phyloP scores from a whole-genome alignment of 2,329 filamentous ascomycete genomes.

The Talaromyces sp. region DNA sequence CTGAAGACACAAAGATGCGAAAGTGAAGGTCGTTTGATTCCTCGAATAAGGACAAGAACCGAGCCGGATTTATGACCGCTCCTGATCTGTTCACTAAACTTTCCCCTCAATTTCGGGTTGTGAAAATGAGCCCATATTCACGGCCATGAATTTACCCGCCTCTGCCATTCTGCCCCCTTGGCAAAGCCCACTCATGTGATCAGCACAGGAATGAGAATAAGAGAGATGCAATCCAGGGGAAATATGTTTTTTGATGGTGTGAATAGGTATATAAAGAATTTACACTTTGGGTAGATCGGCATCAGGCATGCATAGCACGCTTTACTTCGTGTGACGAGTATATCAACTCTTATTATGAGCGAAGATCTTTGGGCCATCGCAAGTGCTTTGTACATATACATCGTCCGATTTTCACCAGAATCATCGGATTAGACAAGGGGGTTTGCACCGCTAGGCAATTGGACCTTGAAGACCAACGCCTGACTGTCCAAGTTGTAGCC shows the following conservation, averaged over 20 bases:
- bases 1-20: neutral
- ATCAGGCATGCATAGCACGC: neutral
- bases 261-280: neutral
- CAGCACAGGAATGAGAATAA: neutral
- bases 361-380: neutral
- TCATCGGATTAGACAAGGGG: neutral
- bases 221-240: neutral
- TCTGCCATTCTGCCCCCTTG: neutral
- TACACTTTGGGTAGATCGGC: neutral
- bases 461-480: constrained; percentile 54
- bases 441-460: constrained; percentile 20
- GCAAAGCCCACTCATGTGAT: neutral
- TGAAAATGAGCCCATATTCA: neutral
- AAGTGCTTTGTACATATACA: too few species aligned
- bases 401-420: neutral
- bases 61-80: neutral
- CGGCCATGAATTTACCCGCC: neutral
- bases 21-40: too few species aligned
- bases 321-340: neutral
- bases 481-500: constrained; percentile 61
- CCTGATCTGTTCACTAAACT: neutral
- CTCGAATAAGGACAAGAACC: neutral
- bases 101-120: neutral
- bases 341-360: neutral
- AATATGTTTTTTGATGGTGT: neutral